Evolutionary conservation across 305 asterid genomes (phyloP).

Genomic region (Andrographis paniculata): DNA sequence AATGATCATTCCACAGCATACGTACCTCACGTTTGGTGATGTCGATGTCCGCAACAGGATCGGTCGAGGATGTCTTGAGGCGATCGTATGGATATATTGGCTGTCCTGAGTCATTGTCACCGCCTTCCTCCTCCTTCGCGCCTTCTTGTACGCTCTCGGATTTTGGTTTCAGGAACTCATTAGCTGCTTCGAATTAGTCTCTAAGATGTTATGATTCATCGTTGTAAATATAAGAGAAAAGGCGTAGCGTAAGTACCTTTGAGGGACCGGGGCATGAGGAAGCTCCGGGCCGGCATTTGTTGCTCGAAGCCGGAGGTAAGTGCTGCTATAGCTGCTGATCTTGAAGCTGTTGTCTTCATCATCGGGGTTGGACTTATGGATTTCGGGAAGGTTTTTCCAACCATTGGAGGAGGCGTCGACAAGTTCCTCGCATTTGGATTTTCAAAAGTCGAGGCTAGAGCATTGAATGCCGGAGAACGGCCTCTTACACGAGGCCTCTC

Average conservation of each 20-base stretch:
- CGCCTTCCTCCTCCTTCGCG: constrained; percentile 68
- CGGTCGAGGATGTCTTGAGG: constrained; percentile 48
- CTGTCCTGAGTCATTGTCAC: constrained; percentile 63
- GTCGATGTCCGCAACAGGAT: constrained; percentile 69
- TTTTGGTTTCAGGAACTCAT: constrained; percentile 35
- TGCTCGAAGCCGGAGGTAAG: constrained; percentile 53
- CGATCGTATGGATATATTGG: constrained; percentile 67
- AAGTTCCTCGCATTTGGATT: no score
- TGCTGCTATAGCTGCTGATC: constrained; percentile 76
- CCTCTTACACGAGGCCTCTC: constrained; percentile 33
- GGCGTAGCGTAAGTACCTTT: no score
- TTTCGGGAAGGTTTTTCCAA: constrained; percentile 66
- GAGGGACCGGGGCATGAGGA: constrained; percentile 57
- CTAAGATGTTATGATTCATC: background rate
- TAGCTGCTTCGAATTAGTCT: constrained; percentile 28
- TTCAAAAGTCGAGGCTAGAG: no score
- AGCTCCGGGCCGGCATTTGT: constrained; percentile 39
- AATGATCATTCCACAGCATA: background rate
- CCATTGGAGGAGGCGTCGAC: constrained; percentile 69
- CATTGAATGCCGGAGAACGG: no score
- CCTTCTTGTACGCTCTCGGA: constrained; percentile 76
- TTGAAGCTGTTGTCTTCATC: constrained; percentile 30
- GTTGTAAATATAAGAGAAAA: background rate
- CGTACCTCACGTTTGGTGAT: constrained; percentile 90
- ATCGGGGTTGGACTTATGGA: constrained; percentile 56